These are phyloP conservation scores for Carallia pectinifolia DNA, from an alignment of 345 rosid species.

Conservation along the genomic window DNA sequence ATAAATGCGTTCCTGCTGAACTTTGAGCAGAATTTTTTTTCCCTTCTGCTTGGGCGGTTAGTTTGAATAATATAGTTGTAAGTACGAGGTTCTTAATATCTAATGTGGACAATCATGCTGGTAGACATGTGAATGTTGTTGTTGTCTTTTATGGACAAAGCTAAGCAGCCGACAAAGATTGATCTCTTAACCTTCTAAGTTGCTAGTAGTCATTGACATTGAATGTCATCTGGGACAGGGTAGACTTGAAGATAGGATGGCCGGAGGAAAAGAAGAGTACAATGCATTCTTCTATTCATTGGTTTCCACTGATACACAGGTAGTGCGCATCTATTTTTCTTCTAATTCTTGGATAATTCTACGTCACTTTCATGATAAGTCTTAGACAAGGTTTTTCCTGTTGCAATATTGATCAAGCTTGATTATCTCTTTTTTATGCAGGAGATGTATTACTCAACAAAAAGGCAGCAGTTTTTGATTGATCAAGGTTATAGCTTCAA, in stretches of 20 bases:
- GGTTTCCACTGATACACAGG: slow-evolving; percentile 97
- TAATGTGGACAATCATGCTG: not conserved
- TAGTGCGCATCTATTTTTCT: slow-evolving; percentile 12
- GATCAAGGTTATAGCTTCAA: slow-evolving; percentile 97
- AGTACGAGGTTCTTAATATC: not conserved
- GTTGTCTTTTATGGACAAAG: not conserved
- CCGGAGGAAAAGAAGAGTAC: slow-evolving; percentile 98
- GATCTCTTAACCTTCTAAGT: not conserved
- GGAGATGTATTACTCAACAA: slow-evolving; percentile 95
- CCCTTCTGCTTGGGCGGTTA: not conserved
- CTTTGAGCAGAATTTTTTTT: not conserved
- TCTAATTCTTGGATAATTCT: not conserved
- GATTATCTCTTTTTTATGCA: slow-evolving; percentile 21
- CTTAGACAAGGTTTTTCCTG: not conserved
- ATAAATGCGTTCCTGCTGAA: not conserved
- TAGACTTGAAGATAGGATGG: slow-evolving; percentile 91
- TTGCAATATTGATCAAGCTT: not conserved
- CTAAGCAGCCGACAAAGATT: not conserved
- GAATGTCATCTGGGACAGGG: slow-evolving; percentile 47
- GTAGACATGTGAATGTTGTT: not conserved
- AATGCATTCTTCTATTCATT: slow-evolving; percentile 96
- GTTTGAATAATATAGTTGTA: not conserved
- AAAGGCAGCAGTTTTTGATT: slow-evolving; percentile 83
- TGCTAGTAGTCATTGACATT: not conserved
- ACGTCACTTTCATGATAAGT: not conserved